Evolutionary conservation across 306 rosid species (phyloP).

Genomic region (Sicyos baderoa): DNA sequence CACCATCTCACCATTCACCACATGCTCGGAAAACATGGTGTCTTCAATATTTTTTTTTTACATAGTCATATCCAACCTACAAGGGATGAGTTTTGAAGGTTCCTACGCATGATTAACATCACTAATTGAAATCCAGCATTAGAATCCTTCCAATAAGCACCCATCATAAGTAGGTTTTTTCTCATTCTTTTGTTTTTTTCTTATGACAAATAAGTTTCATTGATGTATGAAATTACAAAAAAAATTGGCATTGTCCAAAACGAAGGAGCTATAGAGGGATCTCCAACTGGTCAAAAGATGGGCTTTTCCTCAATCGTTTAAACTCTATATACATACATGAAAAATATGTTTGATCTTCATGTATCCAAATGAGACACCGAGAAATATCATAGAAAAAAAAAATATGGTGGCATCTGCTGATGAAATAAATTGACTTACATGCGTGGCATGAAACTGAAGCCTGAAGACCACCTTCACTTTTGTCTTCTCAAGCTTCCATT

Average conservation of each 20-base stretch:
- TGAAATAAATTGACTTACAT: constrained; percentile 48
- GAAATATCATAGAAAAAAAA: too few relatives aligned
- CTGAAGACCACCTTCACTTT: constrained; percentile 98
- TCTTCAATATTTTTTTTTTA: not conserved
- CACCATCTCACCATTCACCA: not conserved
- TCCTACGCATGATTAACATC: not conserved
- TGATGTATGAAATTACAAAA: too few relatives aligned
- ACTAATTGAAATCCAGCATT: not conserved
- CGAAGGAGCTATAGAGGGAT: too few relatives aligned
- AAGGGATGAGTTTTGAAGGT: not conserved
- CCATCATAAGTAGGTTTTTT: not conserved
- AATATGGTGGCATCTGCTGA: not conserved
- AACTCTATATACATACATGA: not conserved
- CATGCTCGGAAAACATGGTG: not conserved
- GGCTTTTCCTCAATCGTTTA: not conserved
- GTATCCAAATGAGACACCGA: not conserved
- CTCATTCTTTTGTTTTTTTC: not conserved
- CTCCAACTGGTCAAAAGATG: too few relatives aligned
- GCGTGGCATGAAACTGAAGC: constrained; percentile 91
- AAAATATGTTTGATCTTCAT: not conserved
- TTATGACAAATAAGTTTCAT: too few relatives aligned
- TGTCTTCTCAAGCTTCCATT: constrained; percentile 94
- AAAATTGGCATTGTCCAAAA: too few relatives aligned
- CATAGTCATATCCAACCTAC: not conserved
- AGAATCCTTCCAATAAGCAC: not conserved